phyloP scores from a whole-genome alignment of 2,329 filamentous ascomycete genomes.

The Colletotrichum sp. region DNA sequence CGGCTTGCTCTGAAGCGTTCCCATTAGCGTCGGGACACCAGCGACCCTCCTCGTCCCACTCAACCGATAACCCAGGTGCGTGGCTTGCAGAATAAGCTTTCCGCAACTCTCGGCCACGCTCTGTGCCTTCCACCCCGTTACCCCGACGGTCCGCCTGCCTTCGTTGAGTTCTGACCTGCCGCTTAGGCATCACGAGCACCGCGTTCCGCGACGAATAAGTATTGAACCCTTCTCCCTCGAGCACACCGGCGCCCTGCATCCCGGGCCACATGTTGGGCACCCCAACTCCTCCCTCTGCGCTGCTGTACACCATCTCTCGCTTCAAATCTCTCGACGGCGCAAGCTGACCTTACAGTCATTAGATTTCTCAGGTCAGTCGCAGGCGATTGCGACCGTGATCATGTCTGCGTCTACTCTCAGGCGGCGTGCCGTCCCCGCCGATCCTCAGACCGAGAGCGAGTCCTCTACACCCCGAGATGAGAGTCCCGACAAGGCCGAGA shows the following conservation, averaged over 20 bases:
- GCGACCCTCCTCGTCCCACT: not conserved
- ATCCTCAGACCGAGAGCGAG: conserved; percentile 27
- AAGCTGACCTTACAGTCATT: not conserved
- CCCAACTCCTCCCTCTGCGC: not conserved
- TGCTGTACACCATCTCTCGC: not conserved
- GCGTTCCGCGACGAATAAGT: not conserved
- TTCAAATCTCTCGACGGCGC: not conserved
- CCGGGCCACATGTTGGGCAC: not conserved
- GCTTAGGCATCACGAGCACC: not conserved
- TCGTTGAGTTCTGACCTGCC: not conserved
- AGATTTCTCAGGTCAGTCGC: not conserved
- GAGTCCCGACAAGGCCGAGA: conserved; percentile 35
- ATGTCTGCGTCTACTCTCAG: conserved; percentile 14
- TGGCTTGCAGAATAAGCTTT: not conserved
- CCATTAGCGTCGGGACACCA: not conserved
- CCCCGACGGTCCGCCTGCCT: not conserved
- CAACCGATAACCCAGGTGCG: not conserved
- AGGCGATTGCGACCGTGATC: not conserved
- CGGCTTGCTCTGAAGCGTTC: not conserved
- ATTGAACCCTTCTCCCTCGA: not conserved
- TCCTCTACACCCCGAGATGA: conserved; percentile 31
- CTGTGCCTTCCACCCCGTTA: not conserved
- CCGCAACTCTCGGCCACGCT: not conserved
- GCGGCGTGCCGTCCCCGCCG: conserved; percentile 27
- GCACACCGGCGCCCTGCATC: not conserved